Percentiles rank a stretch among this genome's conserved stretches.
phyloP scores from a whole-genome alignment of 2,329 filamentous ascomycete genomes.

The Ophiostoma sp. region DNA sequence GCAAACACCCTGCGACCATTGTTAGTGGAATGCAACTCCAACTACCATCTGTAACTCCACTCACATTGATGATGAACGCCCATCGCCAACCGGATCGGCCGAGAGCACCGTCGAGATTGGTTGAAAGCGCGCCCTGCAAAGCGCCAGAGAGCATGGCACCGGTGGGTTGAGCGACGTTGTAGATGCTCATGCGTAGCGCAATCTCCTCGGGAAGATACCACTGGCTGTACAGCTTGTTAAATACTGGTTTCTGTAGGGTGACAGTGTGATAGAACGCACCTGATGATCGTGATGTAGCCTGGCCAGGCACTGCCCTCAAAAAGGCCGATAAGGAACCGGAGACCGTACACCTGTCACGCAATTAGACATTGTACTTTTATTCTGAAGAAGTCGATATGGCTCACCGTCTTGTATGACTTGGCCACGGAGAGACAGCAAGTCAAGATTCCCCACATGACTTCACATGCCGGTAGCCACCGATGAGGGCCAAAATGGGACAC shows the following conservation, averaged over 20 bases:
- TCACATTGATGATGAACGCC: conserved; percentile 26
- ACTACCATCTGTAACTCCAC: background rate
- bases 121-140: conserved; percentile 24
- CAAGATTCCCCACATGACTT: conserved; percentile 23
- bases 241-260: too few relatives aligned
- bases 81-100: conserved; percentile 25
- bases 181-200: conserved; percentile 25
- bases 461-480: conserved; percentile 18
- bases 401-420: conserved; percentile 13
- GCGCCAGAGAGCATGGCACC: conserved; percentile 24
- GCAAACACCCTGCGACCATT: conserved; percentile 1
- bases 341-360: background rate
- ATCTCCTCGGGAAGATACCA: conserved; percentile 26
- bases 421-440: conserved; percentile 23
- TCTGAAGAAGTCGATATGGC: background rate
- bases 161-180: conserved; percentile 26
- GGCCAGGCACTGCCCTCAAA: conserved; percentile 18
- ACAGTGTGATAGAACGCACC: background rate
- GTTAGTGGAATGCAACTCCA: background rate
- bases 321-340: conserved; percentile 14
- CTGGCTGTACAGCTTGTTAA: conserved; percentile 12
- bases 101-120: conserved; percentile 14
- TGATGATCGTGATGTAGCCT: conserved; percentile 19
- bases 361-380: background rate
- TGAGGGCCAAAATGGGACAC: conserved; percentile 23